Percentiles rank a stretch among this genome's conserved stretches.
These are phyloP conservation scores for Entomortierella lignicola DNA, from an alignment of 192 early-diverging fungal species.

Conservation along the genomic window DNA sequence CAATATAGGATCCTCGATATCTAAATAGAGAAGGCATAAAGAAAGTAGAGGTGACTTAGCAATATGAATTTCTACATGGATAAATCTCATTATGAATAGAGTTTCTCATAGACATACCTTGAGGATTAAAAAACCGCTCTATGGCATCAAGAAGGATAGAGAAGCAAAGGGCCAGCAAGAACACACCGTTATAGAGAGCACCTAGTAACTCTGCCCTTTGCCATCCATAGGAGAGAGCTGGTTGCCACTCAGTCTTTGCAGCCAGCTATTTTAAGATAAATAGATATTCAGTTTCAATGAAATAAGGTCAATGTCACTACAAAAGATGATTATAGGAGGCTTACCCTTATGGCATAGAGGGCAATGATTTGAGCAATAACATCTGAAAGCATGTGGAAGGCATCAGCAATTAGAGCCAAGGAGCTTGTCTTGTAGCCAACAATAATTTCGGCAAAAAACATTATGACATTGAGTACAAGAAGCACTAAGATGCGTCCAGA, in stretches of 20 bases:
- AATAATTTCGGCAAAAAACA: conserved; percentile 87
- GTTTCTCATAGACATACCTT: conserved; percentile 53
- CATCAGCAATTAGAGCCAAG: conserved; percentile 89
- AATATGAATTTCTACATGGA: background rate
- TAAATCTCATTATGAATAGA: no score
- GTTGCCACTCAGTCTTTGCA: conserved; percentile 63
- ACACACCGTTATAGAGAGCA: conserved; percentile 92
- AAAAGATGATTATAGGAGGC: conserved; percentile 23
- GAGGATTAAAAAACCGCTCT: conserved; percentile 79
- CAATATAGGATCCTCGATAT: conserved; percentile 75
- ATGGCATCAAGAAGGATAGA: conserved; percentile 90
- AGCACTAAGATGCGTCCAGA: conserved; percentile 68
- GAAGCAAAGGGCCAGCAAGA: conserved; percentile 91
- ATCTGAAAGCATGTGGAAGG: conserved; percentile 94
- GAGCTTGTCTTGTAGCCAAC: conserved; percentile 82
- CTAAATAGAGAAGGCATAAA: conserved; percentile 68
- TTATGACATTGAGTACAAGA: conserved; percentile 67
- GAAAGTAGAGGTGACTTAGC: background rate
- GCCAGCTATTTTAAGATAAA: no score
- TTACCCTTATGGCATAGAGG: conserved; percentile 79
- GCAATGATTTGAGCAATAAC: conserved; percentile 81
- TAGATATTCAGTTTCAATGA: no score
- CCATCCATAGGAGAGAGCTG: conserved; percentile 88
- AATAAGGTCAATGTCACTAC: no score
- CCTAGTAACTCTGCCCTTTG: conserved; percentile 93